phyloP scores from a whole-genome alignment of 1,284 basidiomycete species.

The Vanrija humicola region DNA sequence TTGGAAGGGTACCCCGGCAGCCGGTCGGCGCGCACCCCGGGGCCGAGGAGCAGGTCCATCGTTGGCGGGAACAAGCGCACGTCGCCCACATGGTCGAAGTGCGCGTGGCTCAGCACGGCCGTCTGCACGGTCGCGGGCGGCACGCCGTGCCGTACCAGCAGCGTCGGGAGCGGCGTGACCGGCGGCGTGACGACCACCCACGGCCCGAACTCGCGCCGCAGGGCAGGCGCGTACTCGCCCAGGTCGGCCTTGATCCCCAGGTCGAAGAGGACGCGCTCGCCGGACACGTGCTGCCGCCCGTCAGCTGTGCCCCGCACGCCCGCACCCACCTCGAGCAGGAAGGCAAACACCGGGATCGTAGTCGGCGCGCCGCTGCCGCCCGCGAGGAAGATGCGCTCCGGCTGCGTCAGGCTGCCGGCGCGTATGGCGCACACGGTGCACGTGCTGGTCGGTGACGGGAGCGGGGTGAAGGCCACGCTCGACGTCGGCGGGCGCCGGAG shows the following conservation, averaged over 20 bases:
- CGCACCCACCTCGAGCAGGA: no score
- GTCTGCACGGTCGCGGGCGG: background rate
- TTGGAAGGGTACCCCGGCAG: background rate
- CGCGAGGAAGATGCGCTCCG: no score
- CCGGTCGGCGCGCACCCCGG: background rate
- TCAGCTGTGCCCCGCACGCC: no score
- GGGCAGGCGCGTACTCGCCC: background rate
- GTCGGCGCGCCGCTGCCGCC: no score
- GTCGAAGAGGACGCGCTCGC: background rate
- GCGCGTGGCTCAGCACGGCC: background rate
- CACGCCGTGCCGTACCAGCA: background rate
- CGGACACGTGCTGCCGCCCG: no score
- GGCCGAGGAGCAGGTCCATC: background rate
- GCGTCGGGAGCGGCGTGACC: no score
- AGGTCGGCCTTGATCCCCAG: background rate
- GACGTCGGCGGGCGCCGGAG: no score
- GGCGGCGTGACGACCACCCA: background rate
- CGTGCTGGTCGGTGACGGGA: no score
- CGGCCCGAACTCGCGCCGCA: background rate
- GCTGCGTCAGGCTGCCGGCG: no score
- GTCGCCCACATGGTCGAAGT: background rate
- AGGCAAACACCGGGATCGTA: no score
- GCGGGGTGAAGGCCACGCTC: no score
- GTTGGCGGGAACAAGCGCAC: background rate
- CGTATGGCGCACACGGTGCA: no score